Percentiles rank a stretch among this genome's conserved stretches.
Evolutionary conservation across 139 green algal species (phyloP).

Genomic region (Haematococcus sp.): DNA sequence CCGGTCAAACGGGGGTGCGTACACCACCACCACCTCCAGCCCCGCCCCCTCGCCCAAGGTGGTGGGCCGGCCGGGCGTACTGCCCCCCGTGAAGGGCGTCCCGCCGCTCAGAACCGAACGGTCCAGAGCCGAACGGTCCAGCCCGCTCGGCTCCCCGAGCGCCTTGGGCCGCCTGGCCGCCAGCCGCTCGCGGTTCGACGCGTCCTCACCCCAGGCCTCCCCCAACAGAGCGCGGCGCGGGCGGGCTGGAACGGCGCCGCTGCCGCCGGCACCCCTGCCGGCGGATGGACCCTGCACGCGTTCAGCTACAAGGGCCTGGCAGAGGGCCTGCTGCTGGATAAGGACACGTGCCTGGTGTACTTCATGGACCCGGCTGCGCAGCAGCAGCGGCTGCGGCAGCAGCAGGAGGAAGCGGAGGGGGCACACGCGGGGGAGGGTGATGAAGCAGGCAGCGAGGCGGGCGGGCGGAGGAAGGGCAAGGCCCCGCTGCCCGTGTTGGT

Average conservation of each 20-base stretch:
- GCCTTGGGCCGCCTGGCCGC: not conserved
- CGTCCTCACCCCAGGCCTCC: not conserved
- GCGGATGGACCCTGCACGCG: constrained; percentile 7
- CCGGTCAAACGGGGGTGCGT: no score
- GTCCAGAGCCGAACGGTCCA: not conserved
- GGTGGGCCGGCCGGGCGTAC: no score
- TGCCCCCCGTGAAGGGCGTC: not conserved
- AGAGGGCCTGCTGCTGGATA: constrained; percentile 12
- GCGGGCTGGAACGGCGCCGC: not conserved
- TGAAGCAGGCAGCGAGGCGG: not conserved
- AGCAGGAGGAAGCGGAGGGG: not conserved
- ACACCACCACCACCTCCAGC: no score
- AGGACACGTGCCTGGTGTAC: constrained; percentile 14
- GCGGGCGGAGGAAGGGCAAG: not conserved
- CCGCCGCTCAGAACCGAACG: not conserved
- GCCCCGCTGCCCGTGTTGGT: constrained; percentile 1
- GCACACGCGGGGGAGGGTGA: not conserved
- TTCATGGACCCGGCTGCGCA: not conserved
- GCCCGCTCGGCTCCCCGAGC: not conserved
- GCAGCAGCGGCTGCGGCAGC: constrained; percentile 4
- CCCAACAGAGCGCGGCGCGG: not conserved
- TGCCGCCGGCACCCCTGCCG: not conserved
- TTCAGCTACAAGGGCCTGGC: constrained; percentile 1
- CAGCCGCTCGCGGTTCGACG: not conserved
- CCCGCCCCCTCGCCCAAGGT: no score